Percentiles rank a stretch among this genome's conserved stretches.
Evolutionary conservation across 257 asterid species (phyloP).

Genomic region (Sherardia arvensis): DNA sequence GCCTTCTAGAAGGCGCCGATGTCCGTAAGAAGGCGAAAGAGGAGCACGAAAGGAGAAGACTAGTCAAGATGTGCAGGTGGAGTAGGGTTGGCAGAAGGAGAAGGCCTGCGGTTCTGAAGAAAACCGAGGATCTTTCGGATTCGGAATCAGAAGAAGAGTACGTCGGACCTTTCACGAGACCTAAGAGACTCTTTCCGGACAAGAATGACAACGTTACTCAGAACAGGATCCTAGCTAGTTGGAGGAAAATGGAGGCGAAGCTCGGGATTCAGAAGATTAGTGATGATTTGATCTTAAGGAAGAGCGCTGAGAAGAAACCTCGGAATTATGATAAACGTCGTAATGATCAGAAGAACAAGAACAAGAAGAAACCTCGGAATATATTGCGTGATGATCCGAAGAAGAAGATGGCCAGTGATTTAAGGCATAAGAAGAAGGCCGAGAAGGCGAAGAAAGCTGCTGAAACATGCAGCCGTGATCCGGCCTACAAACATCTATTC

Average conservation of each 20-base stretch:
- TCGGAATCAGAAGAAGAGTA: too few species aligned
- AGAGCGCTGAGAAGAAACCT: too few species aligned
- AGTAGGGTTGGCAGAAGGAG: too few species aligned
- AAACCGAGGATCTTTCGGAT: too few species aligned
- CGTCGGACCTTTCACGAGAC: not conserved
- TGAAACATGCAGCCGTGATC: not conserved
- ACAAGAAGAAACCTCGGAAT: too few species aligned
- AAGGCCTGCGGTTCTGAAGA: too few species aligned
- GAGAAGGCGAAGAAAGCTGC: constrained; percentile 10
- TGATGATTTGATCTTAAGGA: too few species aligned
- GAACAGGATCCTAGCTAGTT: not conserved
- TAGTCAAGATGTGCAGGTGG: not conserved
- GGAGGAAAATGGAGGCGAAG: too few species aligned
- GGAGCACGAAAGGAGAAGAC: constrained; percentile 4
- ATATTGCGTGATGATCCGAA: too few species aligned
- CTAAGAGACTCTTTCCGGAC: too few species aligned
- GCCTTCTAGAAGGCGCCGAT: constrained; percentile 39
- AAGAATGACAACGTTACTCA: not conserved
- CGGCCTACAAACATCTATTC: constrained; percentile 6
- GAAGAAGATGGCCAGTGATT: not conserved
- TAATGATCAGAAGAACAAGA: too few species aligned
- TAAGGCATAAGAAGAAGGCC: constrained; percentile 2
- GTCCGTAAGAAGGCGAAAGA: constrained; percentile 14
- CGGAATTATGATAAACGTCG: too few species aligned
- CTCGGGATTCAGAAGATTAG: not conserved